Evolutionary conservation across 441 rosid species (phyloP).

Genomic region (Theobroma grandiflorum): DNA sequence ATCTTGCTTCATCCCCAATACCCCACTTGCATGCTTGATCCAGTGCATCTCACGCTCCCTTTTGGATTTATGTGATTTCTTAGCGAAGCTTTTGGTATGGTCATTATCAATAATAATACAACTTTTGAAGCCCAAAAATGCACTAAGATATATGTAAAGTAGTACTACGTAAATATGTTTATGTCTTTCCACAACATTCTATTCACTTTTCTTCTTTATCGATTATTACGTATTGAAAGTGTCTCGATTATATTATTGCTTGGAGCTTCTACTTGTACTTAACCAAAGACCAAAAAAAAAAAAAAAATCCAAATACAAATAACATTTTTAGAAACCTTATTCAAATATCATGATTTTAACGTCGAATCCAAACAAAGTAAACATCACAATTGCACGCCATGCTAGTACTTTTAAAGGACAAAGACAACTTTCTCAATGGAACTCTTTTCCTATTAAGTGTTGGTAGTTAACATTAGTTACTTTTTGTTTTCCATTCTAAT

Average conservation of each 20-base stretch:
- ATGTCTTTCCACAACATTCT: not conserved
- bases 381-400: too few species aligned
- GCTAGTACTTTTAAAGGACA: too few species aligned
- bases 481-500: too few species aligned
- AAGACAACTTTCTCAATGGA: too few species aligned
- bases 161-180: too few species aligned
- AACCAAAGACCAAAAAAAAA: not conserved
- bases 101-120: not conserved
- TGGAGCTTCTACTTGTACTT: not conserved
- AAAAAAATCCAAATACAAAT: too few species aligned
- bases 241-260: not conserved
- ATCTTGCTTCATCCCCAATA: not conserved
- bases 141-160: not conserved
- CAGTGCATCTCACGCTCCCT: slow-evolving; percentile 24
- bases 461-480: too few species aligned
- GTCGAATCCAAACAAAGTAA: too few species aligned
- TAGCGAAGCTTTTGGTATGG: not conserved
- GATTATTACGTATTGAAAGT: not conserved
- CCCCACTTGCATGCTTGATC: slow-evolving; percentile 5
- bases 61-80: not conserved
- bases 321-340: too few species aligned
- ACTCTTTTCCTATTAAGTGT: too few species aligned
- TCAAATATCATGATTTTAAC: too few species aligned
- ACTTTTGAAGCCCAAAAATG: not conserved
- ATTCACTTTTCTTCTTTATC: not conserved